These are phyloP conservation scores for Mucor indicus DNA, from an alignment of 371 early-diverging fungal species.

Conservation along the genomic window DNA sequence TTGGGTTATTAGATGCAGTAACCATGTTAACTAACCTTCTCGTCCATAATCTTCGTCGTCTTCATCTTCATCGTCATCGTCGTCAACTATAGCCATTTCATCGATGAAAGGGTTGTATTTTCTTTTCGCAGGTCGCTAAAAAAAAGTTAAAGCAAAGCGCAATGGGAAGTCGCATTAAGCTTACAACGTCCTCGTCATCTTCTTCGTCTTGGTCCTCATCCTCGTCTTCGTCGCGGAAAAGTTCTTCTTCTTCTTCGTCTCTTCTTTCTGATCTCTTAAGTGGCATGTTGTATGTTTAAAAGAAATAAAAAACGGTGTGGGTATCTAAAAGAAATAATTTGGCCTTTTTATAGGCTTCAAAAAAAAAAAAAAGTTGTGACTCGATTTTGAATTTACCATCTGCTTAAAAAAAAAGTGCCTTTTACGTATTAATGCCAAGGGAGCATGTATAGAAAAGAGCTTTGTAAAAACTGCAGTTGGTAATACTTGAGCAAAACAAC, in stretches of 20 bases:
- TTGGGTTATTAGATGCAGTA: background rate
- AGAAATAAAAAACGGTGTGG: too few species aligned
- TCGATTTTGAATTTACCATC: too few species aligned
- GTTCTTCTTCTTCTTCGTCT: conserved; percentile 15
- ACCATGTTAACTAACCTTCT: conserved; percentile 52
- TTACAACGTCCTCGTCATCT: conserved; percentile 17
- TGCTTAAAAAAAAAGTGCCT: too few species aligned
- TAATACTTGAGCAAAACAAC: too few species aligned
- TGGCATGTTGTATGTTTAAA: too few species aligned
- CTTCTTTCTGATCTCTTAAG: conserved; percentile 20
- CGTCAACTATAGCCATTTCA: conserved; percentile 60
- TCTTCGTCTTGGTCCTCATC: conserved; percentile 12
- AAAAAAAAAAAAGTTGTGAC: too few species aligned
- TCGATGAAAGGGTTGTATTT: conserved; percentile 53
- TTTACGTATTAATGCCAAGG: too few species aligned
- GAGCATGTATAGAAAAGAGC: too few species aligned
- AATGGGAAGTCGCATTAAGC: background rate
- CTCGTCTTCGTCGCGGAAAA: conserved; percentile 14
- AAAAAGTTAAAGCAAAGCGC: background rate
- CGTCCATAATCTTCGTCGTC: conserved; percentile 67
- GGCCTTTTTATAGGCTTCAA: too few species aligned
- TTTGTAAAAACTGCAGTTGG: too few species aligned
- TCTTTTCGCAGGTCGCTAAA: conserved; percentile 31
- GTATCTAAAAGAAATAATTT: too few species aligned
- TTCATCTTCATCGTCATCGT: conserved; percentile 66